Evolutionary conservation across 164 flowering plant species (phyloP).

Genomic region (Malania oleifera): DNA sequence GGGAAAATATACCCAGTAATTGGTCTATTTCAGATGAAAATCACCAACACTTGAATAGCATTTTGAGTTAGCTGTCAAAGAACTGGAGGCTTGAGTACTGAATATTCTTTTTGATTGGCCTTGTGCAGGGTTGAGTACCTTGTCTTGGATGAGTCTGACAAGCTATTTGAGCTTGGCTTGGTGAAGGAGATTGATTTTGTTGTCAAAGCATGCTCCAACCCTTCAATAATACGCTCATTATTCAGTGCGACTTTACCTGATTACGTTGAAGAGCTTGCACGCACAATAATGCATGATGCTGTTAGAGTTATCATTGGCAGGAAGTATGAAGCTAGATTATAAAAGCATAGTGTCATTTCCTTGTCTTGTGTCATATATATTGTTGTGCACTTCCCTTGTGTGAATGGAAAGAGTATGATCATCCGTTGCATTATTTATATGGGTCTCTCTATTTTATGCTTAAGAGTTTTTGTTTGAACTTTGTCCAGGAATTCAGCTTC

Average conservation of each 20-base stretch:
- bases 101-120: slow-evolving; percentile 8
- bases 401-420: neutral
- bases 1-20: too few relatives aligned
- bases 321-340: slow-evolving; percentile 57
- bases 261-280: slow-evolving; percentile 90
- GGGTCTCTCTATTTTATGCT: neutral
- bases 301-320: slow-evolving; percentile 89
- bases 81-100: slow-evolving; percentile 1
- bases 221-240: slow-evolving; percentile 73
- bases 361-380: neutral
- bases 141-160: slow-evolving; percentile 93
- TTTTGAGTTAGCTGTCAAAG: neutral
- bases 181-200: slow-evolving; percentile 83
- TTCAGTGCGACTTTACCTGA: slow-evolving; percentile 98
- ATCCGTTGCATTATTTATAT: neutral
- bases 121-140: slow-evolving; percentile 86
- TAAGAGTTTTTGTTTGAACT: neutral
- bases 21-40: neutral
- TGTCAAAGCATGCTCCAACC: slow-evolving; percentile 92
- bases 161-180: slow-evolving; percentile 87
- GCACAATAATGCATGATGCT: slow-evolving; percentile 96
- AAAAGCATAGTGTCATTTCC: neutral
- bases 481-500: slow-evolving; percentile 83
- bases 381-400: neutral
- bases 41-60: neutral